phyloP scores from a whole-genome alignment of 179 eudicot species.

The Spinacia oleracea region DNA sequence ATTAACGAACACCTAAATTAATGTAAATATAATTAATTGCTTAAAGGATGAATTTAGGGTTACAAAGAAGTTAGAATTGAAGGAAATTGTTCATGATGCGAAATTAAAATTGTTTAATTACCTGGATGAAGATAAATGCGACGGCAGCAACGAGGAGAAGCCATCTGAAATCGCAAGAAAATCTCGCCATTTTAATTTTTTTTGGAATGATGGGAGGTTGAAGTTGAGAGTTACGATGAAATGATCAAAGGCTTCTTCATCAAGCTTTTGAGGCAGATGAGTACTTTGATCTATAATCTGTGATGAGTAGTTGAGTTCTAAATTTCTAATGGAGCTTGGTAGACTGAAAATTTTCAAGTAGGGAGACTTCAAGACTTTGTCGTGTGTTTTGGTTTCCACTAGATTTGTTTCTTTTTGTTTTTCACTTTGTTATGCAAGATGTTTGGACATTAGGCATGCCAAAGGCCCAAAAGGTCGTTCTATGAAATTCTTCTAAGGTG shows the following conservation, averaged over 20 bases:
- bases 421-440: neutral
- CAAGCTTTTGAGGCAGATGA: neutral
- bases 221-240: neutral
- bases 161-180: slow-evolving; percentile 55
- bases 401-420: neutral
- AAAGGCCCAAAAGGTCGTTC: no score
- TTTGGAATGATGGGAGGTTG: neutral
- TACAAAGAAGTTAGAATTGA: neutral
- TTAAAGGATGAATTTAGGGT: neutral
- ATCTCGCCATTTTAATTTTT: slow-evolving; percentile 39
- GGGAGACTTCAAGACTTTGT: neutral
- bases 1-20: neutral
- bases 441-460: no score
- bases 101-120: neutral
- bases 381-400: neutral
- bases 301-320: no score
- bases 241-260: slow-evolving; percentile 28
- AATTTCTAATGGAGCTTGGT: neutral
- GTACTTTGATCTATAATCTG: neutral
- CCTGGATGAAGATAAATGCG: slow-evolving; percentile 75
- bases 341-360: neutral
- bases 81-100: neutral
- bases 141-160: slow-evolving; percentile 63
- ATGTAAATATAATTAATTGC: neutral
- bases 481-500: no score